These are phyloP conservation scores for Amanita inopinata DNA, from an alignment of 768 basidiomycete species.

Conservation along the genomic window DNA sequence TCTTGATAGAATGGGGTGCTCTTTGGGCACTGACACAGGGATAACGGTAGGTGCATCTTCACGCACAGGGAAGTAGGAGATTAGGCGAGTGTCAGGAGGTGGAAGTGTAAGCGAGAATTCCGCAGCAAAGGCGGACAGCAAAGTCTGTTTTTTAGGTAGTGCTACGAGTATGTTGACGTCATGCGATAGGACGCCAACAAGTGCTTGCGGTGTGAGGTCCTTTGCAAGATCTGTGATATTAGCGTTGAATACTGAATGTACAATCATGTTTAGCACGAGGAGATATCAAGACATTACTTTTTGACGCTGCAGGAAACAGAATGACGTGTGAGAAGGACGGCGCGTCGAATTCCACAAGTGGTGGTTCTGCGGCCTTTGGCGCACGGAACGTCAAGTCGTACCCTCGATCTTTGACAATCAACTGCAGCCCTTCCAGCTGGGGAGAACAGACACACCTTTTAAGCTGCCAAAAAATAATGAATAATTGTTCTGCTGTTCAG, in stretches of 20 bases:
- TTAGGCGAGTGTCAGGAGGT: slow-evolving; percentile 70
- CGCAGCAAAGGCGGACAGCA: slow-evolving; percentile 67
- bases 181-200: slow-evolving; percentile 59
- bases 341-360: slow-evolving; percentile 59
- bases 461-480: slow-evolving; percentile 77
- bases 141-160: slow-evolving; percentile 65
- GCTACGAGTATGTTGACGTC: slow-evolving; percentile 80
- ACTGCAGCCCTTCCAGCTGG: slow-evolving; percentile 5
- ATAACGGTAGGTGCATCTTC: slow-evolving; percentile 54
- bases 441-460: slow-evolving; percentile 38
- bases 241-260: neutral
- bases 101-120: slow-evolving; percentile 91
- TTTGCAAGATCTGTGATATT: slow-evolving; percentile 54
- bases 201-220: slow-evolving; percentile 75
- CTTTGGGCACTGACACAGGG: slow-evolving; percentile 44
- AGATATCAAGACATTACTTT: slow-evolving; percentile 58
- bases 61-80: slow-evolving; percentile 80
- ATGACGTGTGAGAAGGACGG: slow-evolving; percentile 80
- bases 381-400: slow-evolving; percentile 82
- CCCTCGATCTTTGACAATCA: slow-evolving; percentile 49
- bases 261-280: no score
- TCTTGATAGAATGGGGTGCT: slow-evolving; percentile 35
- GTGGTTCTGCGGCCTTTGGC: slow-evolving; percentile 64
- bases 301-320: slow-evolving; percentile 76
- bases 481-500: slow-evolving; percentile 59